A percentile compares a stretch with the other conserved stretches of the same genome.
phyloP scores from a whole-genome alignment of 768 basidiomycete species.

The Cystofilobasidium bisporidii region DNA sequence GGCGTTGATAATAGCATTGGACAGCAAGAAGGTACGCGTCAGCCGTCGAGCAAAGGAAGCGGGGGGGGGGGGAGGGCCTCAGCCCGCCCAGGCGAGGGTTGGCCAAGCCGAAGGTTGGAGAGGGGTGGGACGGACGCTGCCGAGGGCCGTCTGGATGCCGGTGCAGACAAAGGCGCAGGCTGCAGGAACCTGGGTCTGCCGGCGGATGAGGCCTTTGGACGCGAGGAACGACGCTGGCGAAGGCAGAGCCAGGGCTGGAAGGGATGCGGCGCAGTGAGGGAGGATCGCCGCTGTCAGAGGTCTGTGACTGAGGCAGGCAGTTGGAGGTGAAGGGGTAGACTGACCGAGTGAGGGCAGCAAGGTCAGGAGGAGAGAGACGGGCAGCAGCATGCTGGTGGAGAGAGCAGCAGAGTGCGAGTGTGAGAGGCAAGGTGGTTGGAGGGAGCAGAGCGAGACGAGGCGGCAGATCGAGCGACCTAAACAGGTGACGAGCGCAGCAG shows the following conservation, averaged over 20 bases:
- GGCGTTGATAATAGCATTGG: too few species aligned
- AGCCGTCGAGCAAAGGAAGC: too few species aligned
- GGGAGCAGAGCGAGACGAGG: neutral
- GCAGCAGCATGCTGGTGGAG: slow-evolving; percentile 6
- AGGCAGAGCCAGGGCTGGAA: neutral
- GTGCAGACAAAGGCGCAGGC: slow-evolving; percentile 11
- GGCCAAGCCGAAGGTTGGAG: neutral
- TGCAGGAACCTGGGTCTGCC: slow-evolving; percentile 3
- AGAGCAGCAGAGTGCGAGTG: neutral
- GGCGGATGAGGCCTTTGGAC: slow-evolving; percentile 1
- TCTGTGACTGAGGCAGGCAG: too few species aligned
- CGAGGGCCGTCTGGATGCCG: slow-evolving; percentile 8
- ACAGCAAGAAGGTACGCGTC: too few species aligned
- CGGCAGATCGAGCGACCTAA: too few species aligned
- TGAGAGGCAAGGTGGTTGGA: neutral
- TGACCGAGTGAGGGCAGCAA: neutral
- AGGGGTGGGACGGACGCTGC: neutral
- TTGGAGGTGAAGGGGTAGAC: neutral
- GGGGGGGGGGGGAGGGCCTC: too few species aligned
- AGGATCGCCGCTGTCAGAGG: too few species aligned
- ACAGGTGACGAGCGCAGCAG: too few species aligned
- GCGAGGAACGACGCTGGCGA: neutral
- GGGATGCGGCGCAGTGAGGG: neutral
- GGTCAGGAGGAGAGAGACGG: neutral
- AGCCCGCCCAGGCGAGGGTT: too few species aligned